Evolutionary conservation across 1,139 yeast genomes (phyloP), one percentile per base, ranked within the genome.

Genomic region (Meyerozyma guilliermondii): DNA sequence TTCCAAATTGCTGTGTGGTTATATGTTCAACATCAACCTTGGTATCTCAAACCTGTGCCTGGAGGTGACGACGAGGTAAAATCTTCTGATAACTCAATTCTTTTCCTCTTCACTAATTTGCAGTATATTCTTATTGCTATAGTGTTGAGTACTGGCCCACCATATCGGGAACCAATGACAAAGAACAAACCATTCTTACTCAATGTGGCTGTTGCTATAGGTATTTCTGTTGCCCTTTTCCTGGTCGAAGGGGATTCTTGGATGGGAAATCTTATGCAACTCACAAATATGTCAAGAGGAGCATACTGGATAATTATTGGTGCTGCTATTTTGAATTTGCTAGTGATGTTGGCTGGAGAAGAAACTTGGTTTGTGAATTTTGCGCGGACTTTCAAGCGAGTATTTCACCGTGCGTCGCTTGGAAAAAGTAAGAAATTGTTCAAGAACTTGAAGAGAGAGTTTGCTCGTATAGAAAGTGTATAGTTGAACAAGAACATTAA

Each of bases 121-220:
- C 98, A 92, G 66, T 94, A 92, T 61, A 85, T 94, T 41, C 67
- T 88, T 45, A 77, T 83, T 44, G 96, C 98, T 0, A 68, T 88
- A 28, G 80, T 89, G 17, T 68, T 92, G 47, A 86, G 95, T 26
- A 87, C 81, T 24, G 98, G 99, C 0, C 94, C 95, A 10, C 99
- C 99, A n/a, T 94, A 88, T 60, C 75, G 98, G 46, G 84, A 87
- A 56, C 83, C 94, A 1, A 77, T 86, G 55, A 61, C 66, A 31
- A 72, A 79, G 49, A 92, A 92, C 59, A 43, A 52, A 8, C 95
- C 95, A 7, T 91, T 88, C 56, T 68, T 92, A 43, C 41, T 71
- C 2, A 87, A 91, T 40, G 71, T 87, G 41, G 51, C 69, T 0
- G 50, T 66, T 0, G 76, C 94, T 0, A 50, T 76, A 0, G 38